Evolutionary conservation across 106 monocot genomes (phyloP), one percentile per base, ranked within the genome.

Genomic region (Amphibolis antarctica): DNA sequence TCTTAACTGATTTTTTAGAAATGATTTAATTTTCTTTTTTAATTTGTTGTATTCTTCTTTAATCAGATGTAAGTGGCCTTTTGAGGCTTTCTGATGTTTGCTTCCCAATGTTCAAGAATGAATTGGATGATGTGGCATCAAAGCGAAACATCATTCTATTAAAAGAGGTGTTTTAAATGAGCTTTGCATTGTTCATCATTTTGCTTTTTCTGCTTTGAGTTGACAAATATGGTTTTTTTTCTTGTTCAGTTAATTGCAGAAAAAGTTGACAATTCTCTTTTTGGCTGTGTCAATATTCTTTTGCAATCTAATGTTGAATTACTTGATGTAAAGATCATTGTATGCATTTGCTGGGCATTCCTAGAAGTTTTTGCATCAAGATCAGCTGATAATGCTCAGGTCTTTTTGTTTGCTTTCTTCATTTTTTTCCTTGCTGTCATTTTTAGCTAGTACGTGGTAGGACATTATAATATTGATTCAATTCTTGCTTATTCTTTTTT

Each of bases 321-420:
- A 30, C 62, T 82, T 49, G 84, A 80, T 80, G 44, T 52, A 15
- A 82, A 82, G 44, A 56, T 76, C 22, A 53, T 89, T 25, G 52
- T 89, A 24, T 84, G 71, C 55, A 80, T 80, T 64, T 83, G 73
- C 69, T 89, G 89, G 89, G 67, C 54, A 28, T 49, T 90, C 21
- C 71, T 90, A 55, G 77, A 84, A 80, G 69, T 67, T 64, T 72
- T 62, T 49, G 17, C 66, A 28, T 51, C 28, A 26, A 29, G 50
- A 18, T 45, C 48, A 59, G 57, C 68, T 10, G 24, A 45, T 31
- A 60, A 62, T 58, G 21, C 24, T 15, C 44, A 48, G 81, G 93
- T 89, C 36, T 36, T 74, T 75, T 74, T 53, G 54, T 55, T 55
- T 59, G n/a, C 57, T 49, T 57, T 64, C 21, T 20, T 62, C 27